Percentiles rank a stretch among this genome's conserved stretches.
These are phyloP conservation scores for Suillus clintonianus DNA, from an alignment of 768 basidiomycete genomes.

Conservation along the genomic window DNA sequence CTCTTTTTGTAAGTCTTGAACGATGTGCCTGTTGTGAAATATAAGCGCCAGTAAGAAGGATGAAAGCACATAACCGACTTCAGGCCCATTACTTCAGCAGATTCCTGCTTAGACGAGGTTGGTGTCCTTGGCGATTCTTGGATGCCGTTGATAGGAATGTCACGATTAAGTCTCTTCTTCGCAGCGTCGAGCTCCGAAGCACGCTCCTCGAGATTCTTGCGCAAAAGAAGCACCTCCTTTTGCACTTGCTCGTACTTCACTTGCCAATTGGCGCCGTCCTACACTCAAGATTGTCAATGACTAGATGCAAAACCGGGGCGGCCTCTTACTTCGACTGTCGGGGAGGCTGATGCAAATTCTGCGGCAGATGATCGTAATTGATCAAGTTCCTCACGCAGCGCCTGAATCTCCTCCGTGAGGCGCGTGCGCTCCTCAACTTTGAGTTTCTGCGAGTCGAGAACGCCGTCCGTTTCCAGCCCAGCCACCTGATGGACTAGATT, in stretches of 20 bases:
- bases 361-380: conserved; percentile 34
- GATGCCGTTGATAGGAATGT: conserved; percentile 47
- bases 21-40: conserved; percentile 62
- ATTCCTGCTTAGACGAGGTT: conserved; percentile 52
- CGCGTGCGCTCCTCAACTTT: conserved; percentile 51
- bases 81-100: conserved; percentile 74
- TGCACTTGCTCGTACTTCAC: conserved; percentile 32
- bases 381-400: conserved; percentile 51
- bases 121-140: conserved; percentile 31
- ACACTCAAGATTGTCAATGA: background rate
- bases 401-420: conserved; percentile 56
- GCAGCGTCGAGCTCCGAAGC: conserved; percentile 54
- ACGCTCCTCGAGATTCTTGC: conserved; percentile 37
- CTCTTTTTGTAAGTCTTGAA: conserved; percentile 87
- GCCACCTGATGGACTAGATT: conserved; percentile 34
- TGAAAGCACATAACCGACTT: conserved; percentile 49
- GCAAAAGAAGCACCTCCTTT: conserved; percentile 32
- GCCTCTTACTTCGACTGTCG: conserved; percentile 25
- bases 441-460: conserved; percentile 47
- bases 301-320: no score
- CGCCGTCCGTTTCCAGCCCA: conserved; percentile 45
- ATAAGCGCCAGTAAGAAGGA: conserved; percentile 3
- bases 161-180: conserved; percentile 63
- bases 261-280: conserved; percentile 28
- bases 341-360: conserved; percentile 10